Conservation (phyloP, 495 filamentous ascomycete genomes). For the Daldinia childiae region DNA sequence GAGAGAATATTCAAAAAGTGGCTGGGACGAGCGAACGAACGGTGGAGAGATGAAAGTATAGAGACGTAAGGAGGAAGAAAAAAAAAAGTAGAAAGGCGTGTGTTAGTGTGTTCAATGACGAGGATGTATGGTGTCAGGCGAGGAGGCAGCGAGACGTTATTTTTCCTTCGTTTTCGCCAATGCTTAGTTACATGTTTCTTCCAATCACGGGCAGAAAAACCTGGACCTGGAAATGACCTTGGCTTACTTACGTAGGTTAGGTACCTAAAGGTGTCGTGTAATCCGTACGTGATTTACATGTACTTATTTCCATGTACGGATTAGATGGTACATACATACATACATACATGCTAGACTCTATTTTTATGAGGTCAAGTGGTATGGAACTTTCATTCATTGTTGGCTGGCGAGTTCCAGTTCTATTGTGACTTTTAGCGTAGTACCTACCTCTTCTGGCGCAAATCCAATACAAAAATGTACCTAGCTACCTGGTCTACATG, state of each 20-base stretch:
- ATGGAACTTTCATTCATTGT: constrained; percentile 13
- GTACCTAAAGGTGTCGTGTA: constrained; percentile 23
- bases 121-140: constrained; percentile 37
- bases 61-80: constrained; percentile 6
- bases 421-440: constrained; percentile 19
- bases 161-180: constrained; percentile 44
- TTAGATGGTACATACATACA: background rate
- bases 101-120: constrained; percentile 39
- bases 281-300: constrained; percentile 10
- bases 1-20: constrained; percentile 12
- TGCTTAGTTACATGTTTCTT: constrained; percentile 34
- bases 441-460: constrained; percentile 11
- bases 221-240: constrained; percentile 20
- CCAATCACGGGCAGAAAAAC: constrained; percentile 33
- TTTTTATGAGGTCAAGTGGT: constrained; percentile 31
- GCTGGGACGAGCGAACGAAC: constrained; percentile 34
- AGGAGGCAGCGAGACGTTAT: constrained; percentile 38
- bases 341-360: constrained; percentile 21
- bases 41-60: constrained; percentile 21
- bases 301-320: background rate
- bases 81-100: constrained; percentile 13
- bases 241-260: constrained; percentile 14
- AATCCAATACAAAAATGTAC: background rate
- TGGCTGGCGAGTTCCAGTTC: constrained; percentile 29
- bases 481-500: background rate